Evolutionary conservation across 2,329 filamentous ascomycete species (phyloP), one percentile per base, ranked within the genome.

Genomic region (Chaetomium olivaceum): DNA sequence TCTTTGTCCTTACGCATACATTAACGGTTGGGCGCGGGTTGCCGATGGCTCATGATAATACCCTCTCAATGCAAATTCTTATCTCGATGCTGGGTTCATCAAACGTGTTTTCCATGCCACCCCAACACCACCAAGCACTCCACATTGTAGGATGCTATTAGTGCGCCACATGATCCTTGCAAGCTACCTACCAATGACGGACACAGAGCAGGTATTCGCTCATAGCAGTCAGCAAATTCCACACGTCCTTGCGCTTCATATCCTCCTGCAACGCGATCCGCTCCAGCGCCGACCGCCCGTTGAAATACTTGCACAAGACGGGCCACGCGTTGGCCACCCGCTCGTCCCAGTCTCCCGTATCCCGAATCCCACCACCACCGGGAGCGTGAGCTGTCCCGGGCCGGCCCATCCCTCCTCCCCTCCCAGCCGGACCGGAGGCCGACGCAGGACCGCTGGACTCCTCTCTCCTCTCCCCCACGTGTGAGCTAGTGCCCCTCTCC

Each of bases 241-340:
- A 93, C 16, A 92, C 84, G 71, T 91, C 89, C 78, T 94, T 96
- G 64, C 92, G 83, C 80, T 95, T 96, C 80, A 96, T 85, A 6
- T 91, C 91, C 78, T 97, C 92, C 64, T 90, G 85, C n/a, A 95
- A 80, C 1, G 91, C 87, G 70, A 99, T 90, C 71, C 93, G 89
- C 79, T 99, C 95, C 66, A 98, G 82, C 2, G 93, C 89, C 74
- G 90, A 89, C 64, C 84, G 85, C 0, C 95, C 95, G 76, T 98
- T 93, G 72, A 98, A 92, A 77, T 97, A 95, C 76, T 91, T 92
- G 72, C 89, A 85, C 71, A 97, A 87, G 54, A 84, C 81, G 2
- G 87, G 85, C 90, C 93, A 96, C 57, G 86, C 84, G 64, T 87
- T 84, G 51, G 86, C 82, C 16, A 91, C 77, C 65, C 87, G 85